Evolutionary conservation across 768 basidiomycete genomes (phyloP).

Genomic region (Fomitopsis pulvina): DNA sequence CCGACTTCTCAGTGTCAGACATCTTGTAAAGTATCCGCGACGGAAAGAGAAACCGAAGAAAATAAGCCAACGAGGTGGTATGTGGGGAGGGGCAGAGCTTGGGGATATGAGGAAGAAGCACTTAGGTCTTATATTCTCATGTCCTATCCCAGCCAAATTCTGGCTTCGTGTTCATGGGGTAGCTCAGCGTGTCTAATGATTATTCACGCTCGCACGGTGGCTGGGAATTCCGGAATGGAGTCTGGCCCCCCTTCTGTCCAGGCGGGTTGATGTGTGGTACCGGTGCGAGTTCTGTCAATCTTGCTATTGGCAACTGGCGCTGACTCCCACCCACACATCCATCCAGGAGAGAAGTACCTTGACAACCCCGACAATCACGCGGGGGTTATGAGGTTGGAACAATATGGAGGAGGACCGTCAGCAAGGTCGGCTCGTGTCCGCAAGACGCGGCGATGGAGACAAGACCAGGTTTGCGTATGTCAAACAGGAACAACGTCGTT

Average conservation of each 20-base stretch:
- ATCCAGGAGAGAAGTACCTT: background rate
- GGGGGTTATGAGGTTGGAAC: background rate
- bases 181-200: background rate
- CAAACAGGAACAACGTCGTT: too few relatives aligned
- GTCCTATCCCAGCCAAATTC: background rate
- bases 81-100: background rate
- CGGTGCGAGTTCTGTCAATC: background rate
- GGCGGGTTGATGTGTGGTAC: background rate
- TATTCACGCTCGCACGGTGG: constrained; percentile 2
- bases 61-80: background rate
- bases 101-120: background rate
- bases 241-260: background rate
- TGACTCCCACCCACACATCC: background rate
- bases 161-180: background rate
- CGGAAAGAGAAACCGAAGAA: background rate
- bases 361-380: background rate
- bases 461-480: too few relatives aligned
- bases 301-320: background rate
- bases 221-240: background rate
- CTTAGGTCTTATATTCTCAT: background rate
- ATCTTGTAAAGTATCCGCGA: background rate
- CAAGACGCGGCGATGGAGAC: too few relatives aligned
- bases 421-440: too few relatives aligned
- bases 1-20: constrained; percentile 1
- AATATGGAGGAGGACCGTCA: too few relatives aligned